These are phyloP conservation scores for Coniferiporia weirii DNA, from an alignment of 1,284 basidiomycete genomes.

Conservation along the genomic window DNA sequence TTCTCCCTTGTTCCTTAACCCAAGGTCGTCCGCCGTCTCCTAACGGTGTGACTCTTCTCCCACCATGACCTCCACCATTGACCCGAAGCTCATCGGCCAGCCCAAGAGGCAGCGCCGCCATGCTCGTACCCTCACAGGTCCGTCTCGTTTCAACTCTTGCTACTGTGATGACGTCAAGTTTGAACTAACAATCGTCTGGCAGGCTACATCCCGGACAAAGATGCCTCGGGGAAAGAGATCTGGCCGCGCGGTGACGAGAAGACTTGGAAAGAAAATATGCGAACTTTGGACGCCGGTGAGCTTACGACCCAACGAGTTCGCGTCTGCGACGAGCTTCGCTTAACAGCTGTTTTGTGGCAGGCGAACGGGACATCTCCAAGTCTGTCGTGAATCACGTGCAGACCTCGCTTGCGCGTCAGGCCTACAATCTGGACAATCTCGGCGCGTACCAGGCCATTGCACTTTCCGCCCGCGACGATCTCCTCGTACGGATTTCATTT, in stretches of 20 bases:
- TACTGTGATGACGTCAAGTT: neutral
- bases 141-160: conserved; percentile 13
- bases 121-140: conserved; percentile 70
- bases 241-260: conserved; percentile 83
- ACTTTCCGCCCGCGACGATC: conserved; percentile 78
- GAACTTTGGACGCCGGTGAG: conserved; percentile 53
- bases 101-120: conserved; percentile 53
- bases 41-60: neutral
- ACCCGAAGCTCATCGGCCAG: conserved; percentile 60
- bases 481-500: conserved; percentile 51
- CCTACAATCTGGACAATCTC: conserved; percentile 80
- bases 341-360: conserved; percentile 30
- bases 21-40: neutral
- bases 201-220: conserved; percentile 74
- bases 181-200: conserved; percentile 8
- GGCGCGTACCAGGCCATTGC: conserved; percentile 80
- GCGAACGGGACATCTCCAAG: conserved; percentile 63
- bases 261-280: conserved; percentile 69
- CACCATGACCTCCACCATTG: conserved; percentile 49
- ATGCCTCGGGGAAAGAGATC: conserved; percentile 69
- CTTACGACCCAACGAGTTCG: conserved; percentile 1
- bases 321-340: too few species aligned
- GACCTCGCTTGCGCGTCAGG: conserved; percentile 81
- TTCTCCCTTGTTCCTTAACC: too few species aligned
- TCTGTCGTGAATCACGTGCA: conserved; percentile 84